Base-by-base conservation (phyloP, 495 filamentous ascomycete genomes). In the Trichoderma orchidacearum region DNA sequence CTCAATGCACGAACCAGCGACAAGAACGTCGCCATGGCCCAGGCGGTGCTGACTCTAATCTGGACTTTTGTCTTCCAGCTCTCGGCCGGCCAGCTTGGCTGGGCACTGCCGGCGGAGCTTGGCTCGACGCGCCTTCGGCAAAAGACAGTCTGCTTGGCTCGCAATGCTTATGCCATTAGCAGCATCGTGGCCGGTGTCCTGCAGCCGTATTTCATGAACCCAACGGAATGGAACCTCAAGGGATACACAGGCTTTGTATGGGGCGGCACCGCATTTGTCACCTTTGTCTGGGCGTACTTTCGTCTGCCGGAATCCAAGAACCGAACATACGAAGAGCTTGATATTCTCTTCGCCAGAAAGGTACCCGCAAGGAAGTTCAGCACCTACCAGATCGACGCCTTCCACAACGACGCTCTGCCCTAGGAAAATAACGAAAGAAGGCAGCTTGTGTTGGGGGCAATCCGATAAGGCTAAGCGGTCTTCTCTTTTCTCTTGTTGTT, bases 81-180 rank as follows among this genome's bases (percentile, higher is more conserved):
- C 56, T 74, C 75, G 27, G 74, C 80, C 57, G 77, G 77, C 6
- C 73, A 75, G 4, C 74, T 80, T 8, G 75, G 74, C 60, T 81
- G 79, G 61, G 75, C 77, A 6, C 72, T 81, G 56, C 76, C 80
- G 3, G 73, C 78, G 11, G 78, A 81, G 60, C 59, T 80, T 5
- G 72, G 74, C 7, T 73, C 78, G 18, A 72, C 71, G 6, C 68
- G 76, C 1, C 69, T 80, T 17, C 70, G 73, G 45, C 66, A 72
- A 54, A 81, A 81, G 60, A 77, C 75, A 35, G 72, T 81, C 31
- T 76, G 77, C 12, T 68, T 81, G 3, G 76, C 72, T 18, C 73
- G 77, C 18, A 79, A 75, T 60, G 63, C 73, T 12, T 81, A 81
- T 17, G 35, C 30, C 23, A 28, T 45, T 18, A 41, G 25, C 56